Conservation (phyloP, 768 basidiomycete genomes). For the Psilocybe azurescens region DNA sequence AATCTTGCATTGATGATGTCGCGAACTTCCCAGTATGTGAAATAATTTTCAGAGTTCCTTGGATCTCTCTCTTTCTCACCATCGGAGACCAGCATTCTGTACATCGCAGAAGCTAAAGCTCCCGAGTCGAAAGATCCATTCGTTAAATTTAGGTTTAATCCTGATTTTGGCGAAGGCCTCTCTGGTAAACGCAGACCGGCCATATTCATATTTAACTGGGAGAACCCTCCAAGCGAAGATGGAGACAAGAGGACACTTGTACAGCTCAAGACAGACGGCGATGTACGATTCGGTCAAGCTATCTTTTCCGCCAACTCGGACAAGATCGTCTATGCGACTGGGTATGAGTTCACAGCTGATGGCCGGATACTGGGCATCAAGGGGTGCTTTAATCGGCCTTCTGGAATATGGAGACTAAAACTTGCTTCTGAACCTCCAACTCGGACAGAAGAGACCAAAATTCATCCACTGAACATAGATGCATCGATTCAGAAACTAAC, state of each 20-base stretch:
- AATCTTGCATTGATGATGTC: background rate
- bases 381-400: slow-evolving; percentile 63
- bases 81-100: slow-evolving; percentile 56
- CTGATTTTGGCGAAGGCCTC: slow-evolving; percentile 70
- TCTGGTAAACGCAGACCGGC: slow-evolving; percentile 54
- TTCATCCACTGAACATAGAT: slow-evolving; percentile 15
- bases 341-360: slow-evolving; percentile 63
- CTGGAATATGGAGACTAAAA: slow-evolving; percentile 60
- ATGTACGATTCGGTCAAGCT: slow-evolving; percentile 58
- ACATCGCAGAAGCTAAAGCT: slow-evolving; percentile 61
- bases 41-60: slow-evolving; percentile 47
- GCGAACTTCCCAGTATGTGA: background rate
- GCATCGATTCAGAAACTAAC: slow-evolving; percentile 45
- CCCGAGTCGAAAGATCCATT: slow-evolving; percentile 35
- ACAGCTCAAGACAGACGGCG: slow-evolving; percentile 19
- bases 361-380: slow-evolving; percentile 64
- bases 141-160: slow-evolving; percentile 57
- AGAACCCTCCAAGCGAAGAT: slow-evolving; percentile 15
- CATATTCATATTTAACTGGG: slow-evolving; percentile 61
- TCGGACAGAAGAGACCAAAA: slow-evolving; percentile 11
- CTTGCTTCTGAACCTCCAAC: slow-evolving; percentile 8
- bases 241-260: slow-evolving; percentile 12
- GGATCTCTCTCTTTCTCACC: slow-evolving; percentile 59
- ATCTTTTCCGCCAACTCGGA: slow-evolving; percentile 48
- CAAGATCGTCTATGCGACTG: slow-evolving; percentile 56